A percentile compares a stretch with the other conserved stretches of the same genome.
phyloP scores from a whole-genome alignment of 2,329 filamentous ascomycete species.

The Fusarium burgessii region DNA sequence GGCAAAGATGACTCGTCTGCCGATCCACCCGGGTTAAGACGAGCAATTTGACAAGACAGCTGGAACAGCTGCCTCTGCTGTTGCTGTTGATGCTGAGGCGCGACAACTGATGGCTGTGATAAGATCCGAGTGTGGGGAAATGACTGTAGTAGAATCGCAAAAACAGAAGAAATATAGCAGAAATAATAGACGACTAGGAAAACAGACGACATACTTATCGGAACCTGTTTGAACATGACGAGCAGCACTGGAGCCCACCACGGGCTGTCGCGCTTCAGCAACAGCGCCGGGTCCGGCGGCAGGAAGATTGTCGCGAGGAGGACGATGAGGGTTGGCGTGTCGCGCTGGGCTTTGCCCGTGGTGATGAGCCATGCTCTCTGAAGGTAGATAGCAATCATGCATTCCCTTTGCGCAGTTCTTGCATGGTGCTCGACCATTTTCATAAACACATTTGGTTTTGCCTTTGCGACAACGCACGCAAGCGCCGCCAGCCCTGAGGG shows the following conservation, averaged over 20 bases:
- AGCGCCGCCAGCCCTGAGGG: constrained; percentile 70
- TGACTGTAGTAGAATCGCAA: neutral
- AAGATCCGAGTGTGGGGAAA: constrained; percentile 9
- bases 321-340: constrained; percentile 60
- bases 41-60: neutral
- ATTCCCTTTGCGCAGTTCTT: constrained; percentile 73
- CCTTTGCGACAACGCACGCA: constrained; percentile 73
- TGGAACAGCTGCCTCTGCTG: neutral
- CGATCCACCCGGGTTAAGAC: constrained; percentile 30
- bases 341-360: constrained; percentile 70
- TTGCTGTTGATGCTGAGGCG: constrained; percentile 1
- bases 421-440: constrained; percentile 71
- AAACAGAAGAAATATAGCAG: neutral
- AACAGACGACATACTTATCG: constrained; percentile 65
- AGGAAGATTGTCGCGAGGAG: constrained; percentile 66
- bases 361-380: constrained; percentile 69
- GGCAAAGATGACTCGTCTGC: constrained; percentile 32
- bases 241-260: constrained; percentile 57
- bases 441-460: constrained; percentile 74
- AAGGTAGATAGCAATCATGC: constrained; percentile 73
- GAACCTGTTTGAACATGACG: constrained; percentile 61
- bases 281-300: constrained; percentile 62
- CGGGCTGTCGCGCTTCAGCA: constrained; percentile 59
- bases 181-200: constrained; percentile 13
- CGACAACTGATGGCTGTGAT: constrained; percentile 9